Conservation (phyloP, 2,329 filamentous ascomycete species). For the Sporothrix dimorphospora region DNA sequence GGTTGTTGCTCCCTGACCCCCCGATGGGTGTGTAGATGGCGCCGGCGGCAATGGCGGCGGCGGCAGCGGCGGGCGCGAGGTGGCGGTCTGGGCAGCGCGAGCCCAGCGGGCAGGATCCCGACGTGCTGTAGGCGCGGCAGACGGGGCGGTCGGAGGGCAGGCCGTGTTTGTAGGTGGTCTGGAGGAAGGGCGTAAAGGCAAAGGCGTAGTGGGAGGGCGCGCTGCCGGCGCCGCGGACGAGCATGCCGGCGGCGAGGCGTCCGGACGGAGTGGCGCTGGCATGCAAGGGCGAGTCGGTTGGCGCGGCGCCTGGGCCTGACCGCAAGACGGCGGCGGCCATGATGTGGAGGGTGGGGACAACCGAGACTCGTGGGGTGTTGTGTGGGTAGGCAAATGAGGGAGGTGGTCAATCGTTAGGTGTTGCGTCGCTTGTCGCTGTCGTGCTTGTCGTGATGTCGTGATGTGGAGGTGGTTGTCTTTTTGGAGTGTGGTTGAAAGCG, state of each 20-base stretch:
- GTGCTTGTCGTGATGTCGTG: not conserved
- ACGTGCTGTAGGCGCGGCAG: constrained; percentile 76
- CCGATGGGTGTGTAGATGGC: constrained; percentile 25
- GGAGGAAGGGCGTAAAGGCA: constrained; percentile 83
- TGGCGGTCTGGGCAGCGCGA: constrained; percentile 86
- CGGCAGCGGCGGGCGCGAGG: constrained; percentile 41
- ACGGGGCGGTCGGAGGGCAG: constrained; percentile 76
- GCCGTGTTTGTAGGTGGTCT: constrained; percentile 80
- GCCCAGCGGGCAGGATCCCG: constrained; percentile 82
- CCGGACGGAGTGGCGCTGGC: constrained; percentile 36
- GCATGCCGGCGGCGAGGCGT: constrained; percentile 52
- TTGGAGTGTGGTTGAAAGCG: not conserved
- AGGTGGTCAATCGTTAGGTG: not conserved
- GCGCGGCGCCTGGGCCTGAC: not conserved
- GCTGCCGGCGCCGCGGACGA: constrained; percentile 49
- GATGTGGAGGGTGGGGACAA: no score
- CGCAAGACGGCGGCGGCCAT: constrained; percentile 13
- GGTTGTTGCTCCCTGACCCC: constrained; percentile 40
- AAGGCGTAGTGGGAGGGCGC: constrained; percentile 66
- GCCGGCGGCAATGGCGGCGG: constrained; percentile 40
- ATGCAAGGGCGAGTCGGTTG: not conserved
- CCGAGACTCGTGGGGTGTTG: not conserved
- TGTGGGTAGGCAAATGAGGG: not conserved
- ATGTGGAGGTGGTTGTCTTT: not conserved
- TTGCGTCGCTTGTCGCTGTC: not conserved